Conservation (phyloP, 805 yeast genomes). For the Candida koratica region DNA sequence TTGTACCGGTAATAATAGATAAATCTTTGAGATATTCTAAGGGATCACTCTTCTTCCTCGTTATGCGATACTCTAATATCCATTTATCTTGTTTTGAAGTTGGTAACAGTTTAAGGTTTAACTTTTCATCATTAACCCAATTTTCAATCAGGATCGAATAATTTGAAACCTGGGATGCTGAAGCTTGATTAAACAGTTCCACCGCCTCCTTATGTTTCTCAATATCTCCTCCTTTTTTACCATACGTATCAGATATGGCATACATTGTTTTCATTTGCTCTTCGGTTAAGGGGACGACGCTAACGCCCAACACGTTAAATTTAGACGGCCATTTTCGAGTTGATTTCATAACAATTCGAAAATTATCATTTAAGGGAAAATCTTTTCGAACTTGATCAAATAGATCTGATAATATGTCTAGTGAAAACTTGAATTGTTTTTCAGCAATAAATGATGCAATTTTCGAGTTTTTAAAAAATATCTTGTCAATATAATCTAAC, state of each 20-base stretch:
- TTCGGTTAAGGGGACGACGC: slow-evolving; percentile 27
- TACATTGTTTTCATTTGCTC: slow-evolving; percentile 20
- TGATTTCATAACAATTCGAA: slow-evolving; percentile 13
- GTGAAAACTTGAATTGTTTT: slow-evolving; percentile 59
- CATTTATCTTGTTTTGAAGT: slow-evolving; percentile 18
- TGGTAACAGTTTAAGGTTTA: slow-evolving; percentile 16
- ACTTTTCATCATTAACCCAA: slow-evolving; percentile 6
- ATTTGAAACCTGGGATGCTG: slow-evolving; percentile 3
- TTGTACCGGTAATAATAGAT: neutral
- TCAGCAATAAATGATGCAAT: slow-evolving; percentile 56
- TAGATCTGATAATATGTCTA: slow-evolving; percentile 44
- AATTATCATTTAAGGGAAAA: slow-evolving; percentile 13
- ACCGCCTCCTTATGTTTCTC: slow-evolving; percentile 3
- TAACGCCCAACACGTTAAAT: slow-evolving; percentile 18
- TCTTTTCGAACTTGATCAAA: slow-evolving; percentile 27
- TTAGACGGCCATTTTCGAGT: slow-evolving; percentile 6
- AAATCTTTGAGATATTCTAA: slow-evolving; percentile 12
- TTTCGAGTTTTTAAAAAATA: slow-evolving; percentile 22
- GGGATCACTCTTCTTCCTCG: slow-evolving; percentile 12
- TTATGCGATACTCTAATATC: slow-evolving; percentile 21
- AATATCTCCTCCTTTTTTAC: slow-evolving; percentile 4
- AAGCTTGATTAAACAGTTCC: slow-evolving; percentile 6
- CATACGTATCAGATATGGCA: neutral
- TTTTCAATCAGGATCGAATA: slow-evolving; percentile 7
- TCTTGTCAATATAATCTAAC: slow-evolving; percentile 60